These are phyloP conservation scores for Globisporangium polare DNA, from an alignment of 352 stramenopile genomes.

Conservation along the genomic window DNA sequence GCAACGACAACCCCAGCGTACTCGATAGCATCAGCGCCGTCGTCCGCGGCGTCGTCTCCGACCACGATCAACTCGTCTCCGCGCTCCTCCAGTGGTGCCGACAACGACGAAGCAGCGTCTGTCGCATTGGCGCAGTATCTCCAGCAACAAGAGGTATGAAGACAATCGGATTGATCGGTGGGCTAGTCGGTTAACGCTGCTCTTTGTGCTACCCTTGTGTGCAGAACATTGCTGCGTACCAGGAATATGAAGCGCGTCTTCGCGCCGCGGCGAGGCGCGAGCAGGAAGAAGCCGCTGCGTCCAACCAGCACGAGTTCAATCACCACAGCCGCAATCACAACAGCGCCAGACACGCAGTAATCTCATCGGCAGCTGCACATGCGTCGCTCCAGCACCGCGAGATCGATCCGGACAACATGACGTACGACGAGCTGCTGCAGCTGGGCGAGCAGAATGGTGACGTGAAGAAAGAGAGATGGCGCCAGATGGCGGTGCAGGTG, in stretches of 20 bases:
- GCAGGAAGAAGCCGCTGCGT: constrained; percentile 9
- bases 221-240: constrained; percentile 68
- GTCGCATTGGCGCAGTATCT: constrained; percentile 62
- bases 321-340: background rate
- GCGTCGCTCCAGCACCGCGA: constrained; percentile 10
- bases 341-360: background rate
- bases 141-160: constrained; percentile 61
- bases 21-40: background rate
- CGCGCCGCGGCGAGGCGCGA: constrained; percentile 16
- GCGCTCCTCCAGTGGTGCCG: constrained; percentile 11
- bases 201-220: background rate
- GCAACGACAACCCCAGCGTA: background rate
- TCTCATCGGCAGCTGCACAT: background rate
- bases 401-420: constrained; percentile 80
- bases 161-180: background rate
- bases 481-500: constrained; percentile 52
- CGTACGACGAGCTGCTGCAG: constrained; percentile 70
- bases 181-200: too few relatives aligned
- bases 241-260: constrained; percentile 52
- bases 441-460: constrained; percentile 69
- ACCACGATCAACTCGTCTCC: constrained; percentile 18
- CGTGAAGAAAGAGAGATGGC: constrained; percentile 75
- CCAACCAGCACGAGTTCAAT: constrained; percentile 9
- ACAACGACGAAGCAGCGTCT: constrained; percentile 58
- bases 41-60: constrained; percentile 22